Evolutionary conservation across 495 filamentous ascomycete species (phyloP).

Genomic region (Chaetomium cochliodes): DNA sequence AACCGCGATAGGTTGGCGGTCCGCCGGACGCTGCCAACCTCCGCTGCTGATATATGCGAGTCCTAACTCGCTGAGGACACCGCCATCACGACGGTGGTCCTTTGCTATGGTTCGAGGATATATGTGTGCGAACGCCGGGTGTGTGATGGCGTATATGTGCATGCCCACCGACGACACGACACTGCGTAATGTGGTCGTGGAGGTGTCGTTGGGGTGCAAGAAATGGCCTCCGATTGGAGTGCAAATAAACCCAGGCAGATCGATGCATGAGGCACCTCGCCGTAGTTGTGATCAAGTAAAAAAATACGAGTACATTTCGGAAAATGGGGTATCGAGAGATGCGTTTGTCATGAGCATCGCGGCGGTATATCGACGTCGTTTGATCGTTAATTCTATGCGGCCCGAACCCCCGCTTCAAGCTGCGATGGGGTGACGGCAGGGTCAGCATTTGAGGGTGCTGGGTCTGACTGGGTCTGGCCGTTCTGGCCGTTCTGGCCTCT

Average conservation of each 20-base stretch:
- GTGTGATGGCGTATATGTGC: not conserved
- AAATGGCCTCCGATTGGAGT: not conserved
- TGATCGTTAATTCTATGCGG: not conserved
- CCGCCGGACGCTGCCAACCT: not conserved
- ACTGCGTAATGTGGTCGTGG: not conserved
- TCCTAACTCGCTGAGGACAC: not conserved
- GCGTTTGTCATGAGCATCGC: not conserved
- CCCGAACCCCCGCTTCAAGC: conserved; percentile 37
- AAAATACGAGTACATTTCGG: conserved; percentile 23
- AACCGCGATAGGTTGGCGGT: not conserved
- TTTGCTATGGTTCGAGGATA: not conserved
- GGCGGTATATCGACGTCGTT: conserved; percentile 1
- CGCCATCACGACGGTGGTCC: not conserved
- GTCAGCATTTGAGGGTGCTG: conserved; percentile 23
- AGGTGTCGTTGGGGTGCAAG: not conserved
- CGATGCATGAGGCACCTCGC: not conserved
- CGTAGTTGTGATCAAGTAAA: not conserved
- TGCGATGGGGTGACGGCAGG: conserved; percentile 35
- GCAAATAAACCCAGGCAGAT: not conserved
- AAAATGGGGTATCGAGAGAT: conserved; percentile 15
- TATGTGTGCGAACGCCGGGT: not conserved
- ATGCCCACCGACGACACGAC: not conserved
- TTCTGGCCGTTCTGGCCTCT: conserved; percentile 15
- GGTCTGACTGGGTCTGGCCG: not conserved
- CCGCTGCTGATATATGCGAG: conserved; percentile 2